Evolutionary conservation across 1,139 yeast genomes (phyloP).

Genomic region (Lodderomyces theae): DNA sequence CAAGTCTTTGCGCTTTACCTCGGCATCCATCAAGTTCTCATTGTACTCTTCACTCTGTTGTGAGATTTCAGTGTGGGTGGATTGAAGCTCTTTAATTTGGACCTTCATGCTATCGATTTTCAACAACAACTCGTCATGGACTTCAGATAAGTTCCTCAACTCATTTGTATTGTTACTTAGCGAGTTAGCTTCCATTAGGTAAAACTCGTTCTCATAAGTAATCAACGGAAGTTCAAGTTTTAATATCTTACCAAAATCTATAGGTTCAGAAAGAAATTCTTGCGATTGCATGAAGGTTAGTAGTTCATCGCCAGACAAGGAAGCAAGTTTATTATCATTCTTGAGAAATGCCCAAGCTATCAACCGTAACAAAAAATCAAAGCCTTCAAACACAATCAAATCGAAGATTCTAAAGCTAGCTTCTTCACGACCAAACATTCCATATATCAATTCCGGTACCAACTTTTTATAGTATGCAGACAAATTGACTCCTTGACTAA

Average conservation of each 20-base stretch:
- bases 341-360: conserved; percentile 24
- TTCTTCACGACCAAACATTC: conserved; percentile 13
- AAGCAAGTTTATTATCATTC: conserved; percentile 20
- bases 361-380: conserved; percentile 33
- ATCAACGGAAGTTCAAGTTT: conserved; percentile 29
- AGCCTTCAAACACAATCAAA: conserved; percentile 41
- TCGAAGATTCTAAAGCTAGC: conserved; percentile 27
- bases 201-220: conserved; percentile 46
- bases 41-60: conserved; percentile 34
- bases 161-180: conserved; percentile 40
- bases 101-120: conserved; percentile 28
- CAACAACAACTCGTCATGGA: conserved; percentile 32
- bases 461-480: conserved; percentile 24
- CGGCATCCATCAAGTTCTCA: conserved; percentile 25
- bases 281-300: conserved; percentile 23
- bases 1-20: conserved; percentile 23
- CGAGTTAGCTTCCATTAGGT: conserved; percentile 41
- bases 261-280: conserved; percentile 19
- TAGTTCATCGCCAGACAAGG: conserved; percentile 31
- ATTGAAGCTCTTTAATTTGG: conserved; percentile 31
- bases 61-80: conserved; percentile 40
- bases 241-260: conserved; percentile 19
- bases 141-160: conserved; percentile 37
- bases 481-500: conserved; percentile 38
- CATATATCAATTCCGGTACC: conserved; percentile 24